These are phyloP conservation scores for Populus ilicifolia DNA, from an alignment of 345 rosid species.

Conservation along the genomic window DNA sequence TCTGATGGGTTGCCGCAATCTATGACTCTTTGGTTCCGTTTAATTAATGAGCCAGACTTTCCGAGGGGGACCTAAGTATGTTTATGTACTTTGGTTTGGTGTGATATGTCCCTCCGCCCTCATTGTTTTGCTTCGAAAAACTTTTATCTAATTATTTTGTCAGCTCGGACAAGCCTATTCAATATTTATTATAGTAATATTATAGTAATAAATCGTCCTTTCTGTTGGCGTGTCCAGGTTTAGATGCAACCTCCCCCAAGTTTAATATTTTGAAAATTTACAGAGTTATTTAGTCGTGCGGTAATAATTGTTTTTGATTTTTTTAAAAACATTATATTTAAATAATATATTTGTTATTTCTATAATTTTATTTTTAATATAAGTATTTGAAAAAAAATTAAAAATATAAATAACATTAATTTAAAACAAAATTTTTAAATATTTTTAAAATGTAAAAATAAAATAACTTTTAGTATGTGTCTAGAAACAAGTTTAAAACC, in stretches of 20 bases:
- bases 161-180: background rate
- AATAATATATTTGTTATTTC: too few relatives aligned
- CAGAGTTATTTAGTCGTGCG: too few relatives aligned
- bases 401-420: too few relatives aligned
- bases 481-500: rapidly evolving
- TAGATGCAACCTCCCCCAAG: background rate
- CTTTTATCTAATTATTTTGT: background rate
- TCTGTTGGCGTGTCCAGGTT: background rate
- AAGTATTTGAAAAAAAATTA: rapidly evolving
- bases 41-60: background rate
- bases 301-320: too few relatives aligned
- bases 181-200: background rate
- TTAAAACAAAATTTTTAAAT: too few relatives aligned
- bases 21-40: constrained; percentile 8
- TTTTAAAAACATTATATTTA: too few relatives aligned
- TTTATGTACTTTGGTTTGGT: background rate
- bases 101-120: background rate
- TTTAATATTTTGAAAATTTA: too few relatives aligned
- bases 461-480: too few relatives aligned
- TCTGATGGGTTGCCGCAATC: constrained; percentile 20
- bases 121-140: background rate
- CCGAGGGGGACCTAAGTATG: background rate
- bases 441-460: too few relatives aligned
- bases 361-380: too few relatives aligned
- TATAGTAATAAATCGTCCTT: background rate